phyloP scores from a whole-genome alignment of 2,329 filamentous ascomycete genomes.

The Fusarium coffeatum region DNA sequence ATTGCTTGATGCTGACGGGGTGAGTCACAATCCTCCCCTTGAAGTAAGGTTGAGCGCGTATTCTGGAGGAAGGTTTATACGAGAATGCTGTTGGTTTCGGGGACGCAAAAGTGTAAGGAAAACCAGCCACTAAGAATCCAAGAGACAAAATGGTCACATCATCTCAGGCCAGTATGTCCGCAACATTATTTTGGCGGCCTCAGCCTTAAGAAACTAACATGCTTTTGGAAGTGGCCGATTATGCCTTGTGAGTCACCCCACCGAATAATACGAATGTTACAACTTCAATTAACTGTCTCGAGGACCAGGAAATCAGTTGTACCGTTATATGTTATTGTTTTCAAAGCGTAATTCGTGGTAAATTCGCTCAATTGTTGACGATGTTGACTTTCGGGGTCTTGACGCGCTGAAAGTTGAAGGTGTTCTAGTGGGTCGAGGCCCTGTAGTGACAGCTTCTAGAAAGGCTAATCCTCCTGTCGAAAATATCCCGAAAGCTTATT shows the following conservation, averaged over 20 bases:
- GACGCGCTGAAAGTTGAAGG: background rate
- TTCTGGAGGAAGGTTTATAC: background rate
- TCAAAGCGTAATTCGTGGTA: background rate
- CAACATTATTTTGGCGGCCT: background rate
- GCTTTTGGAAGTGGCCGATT: background rate
- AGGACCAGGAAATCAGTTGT: fast-evolving
- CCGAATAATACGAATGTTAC: background rate
- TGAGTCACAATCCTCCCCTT: background rate
- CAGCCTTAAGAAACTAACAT: background rate
- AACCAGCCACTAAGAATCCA: background rate
- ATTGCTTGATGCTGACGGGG: background rate
- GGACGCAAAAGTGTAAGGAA: background rate
- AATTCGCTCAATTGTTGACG: background rate
- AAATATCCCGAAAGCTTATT: background rate
- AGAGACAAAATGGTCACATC: background rate
- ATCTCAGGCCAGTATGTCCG: too few species aligned
- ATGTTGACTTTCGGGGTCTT: background rate
- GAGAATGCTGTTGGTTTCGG: background rate
- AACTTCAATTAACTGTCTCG: background rate
- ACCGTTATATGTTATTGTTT: too few species aligned
- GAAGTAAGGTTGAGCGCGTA: background rate
- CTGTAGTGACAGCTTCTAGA: background rate
- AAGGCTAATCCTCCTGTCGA: background rate
- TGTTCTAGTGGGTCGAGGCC: background rate
- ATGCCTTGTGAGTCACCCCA: background rate